Percentiles rank a stretch among this genome's conserved stretches.
Evolutionary conservation across 2,329 filamentous ascomycete species (phyloP).

Genomic region (Neofusicoccum kwambonambiense): DNA sequence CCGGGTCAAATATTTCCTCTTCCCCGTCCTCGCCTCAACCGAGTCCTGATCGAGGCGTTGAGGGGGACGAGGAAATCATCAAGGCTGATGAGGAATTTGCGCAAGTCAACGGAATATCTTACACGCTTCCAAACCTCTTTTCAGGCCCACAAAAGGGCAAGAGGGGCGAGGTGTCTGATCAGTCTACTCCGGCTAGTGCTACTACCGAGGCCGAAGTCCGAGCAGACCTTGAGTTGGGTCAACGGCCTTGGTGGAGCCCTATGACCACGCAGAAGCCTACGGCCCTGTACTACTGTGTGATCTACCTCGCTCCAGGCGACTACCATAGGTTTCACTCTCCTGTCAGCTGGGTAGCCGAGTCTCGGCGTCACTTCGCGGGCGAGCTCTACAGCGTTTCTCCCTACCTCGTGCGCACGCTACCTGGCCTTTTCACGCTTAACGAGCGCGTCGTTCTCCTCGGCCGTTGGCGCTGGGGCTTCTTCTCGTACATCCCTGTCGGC

Average conservation of each 20-base stretch:
- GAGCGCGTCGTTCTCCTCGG: constrained; percentile 92
- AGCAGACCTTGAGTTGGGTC: constrained; percentile 70
- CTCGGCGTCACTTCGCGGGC: constrained; percentile 93
- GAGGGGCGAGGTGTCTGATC: constrained; percentile 63
- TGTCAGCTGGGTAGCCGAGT: constrained; percentile 90
- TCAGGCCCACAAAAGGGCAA: constrained; percentile 61
- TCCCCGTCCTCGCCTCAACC: constrained; percentile 39
- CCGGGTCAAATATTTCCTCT: constrained; percentile 36
- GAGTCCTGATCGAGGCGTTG: constrained; percentile 27
- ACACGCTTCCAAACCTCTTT: constrained; percentile 84
- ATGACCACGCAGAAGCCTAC: constrained; percentile 49
- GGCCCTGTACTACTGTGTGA: constrained; percentile 86
- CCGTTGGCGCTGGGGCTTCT: constrained; percentile 96
- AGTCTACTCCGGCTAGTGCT: constrained; percentile 65
- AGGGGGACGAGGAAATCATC: constrained; percentile 62
- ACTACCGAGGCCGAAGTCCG: constrained; percentile 80
- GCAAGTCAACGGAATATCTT: constrained; percentile 89
- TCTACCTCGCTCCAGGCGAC: constrained; percentile 95
- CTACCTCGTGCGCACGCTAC: constrained; percentile 87
- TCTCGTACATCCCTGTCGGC: constrained; percentile 91
- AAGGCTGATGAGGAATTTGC: constrained; percentile 89
- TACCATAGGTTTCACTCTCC: constrained; percentile 99
- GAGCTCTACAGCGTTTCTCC: constrained; percentile 94
- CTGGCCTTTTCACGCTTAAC: constrained; percentile 93
- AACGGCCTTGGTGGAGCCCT: constrained; percentile 54